Evolutionary conservation across 2,329 filamentous ascomycete species (phyloP), one percentile per base, ranked within the genome.

Genomic region (Ustilaginoidea virens): DNA sequence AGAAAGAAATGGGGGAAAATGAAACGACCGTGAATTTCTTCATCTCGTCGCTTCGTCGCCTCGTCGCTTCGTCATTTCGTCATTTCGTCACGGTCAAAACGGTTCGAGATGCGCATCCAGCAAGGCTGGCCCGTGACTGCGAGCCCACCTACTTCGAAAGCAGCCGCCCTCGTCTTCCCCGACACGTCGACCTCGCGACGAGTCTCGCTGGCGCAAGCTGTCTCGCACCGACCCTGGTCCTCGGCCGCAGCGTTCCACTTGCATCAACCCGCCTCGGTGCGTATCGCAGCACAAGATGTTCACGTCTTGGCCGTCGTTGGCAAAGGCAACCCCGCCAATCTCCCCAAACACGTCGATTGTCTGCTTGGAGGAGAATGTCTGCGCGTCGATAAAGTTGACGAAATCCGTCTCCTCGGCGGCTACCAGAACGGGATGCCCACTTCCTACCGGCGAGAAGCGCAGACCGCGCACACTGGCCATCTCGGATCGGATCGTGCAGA

Each of bases 361-460:
- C 49, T 86, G 80, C 47, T 73, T 72, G n/a, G 62, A 62, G 14
- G 58, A 50, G 41, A 74, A 80, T 0, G 60, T 72, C 41, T 66
- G 58, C 1, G 71, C 75, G 38, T 85, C 73, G 39, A 85, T 74
- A 25, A 86, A 58, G 45, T 67, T 74, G 43, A 87, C 53, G 33
- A 69, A 69, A 45, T 87, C 80, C 19, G 80, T 77, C 44, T 80
- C 76, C 48, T 87, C 81, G 2, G 77, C 79, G 2, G 74, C 74
- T 8, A 82, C 64, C 9, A 87, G 61, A 1, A 81, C 61, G 3
- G 67, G 64, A 37, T 64, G 66, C 2, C 78, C 78, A 28, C 71
- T 71, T 12, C 79, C 79, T 3, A 70, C 49, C 1, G 80, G 78
- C 1, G 78, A 81, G 51, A 86, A 87, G 21, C 67, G 67, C 23